Evolutionary conservation across 345 rosid species (phyloP).

Genomic region (Cardamine chenopodiifolia): DNA sequence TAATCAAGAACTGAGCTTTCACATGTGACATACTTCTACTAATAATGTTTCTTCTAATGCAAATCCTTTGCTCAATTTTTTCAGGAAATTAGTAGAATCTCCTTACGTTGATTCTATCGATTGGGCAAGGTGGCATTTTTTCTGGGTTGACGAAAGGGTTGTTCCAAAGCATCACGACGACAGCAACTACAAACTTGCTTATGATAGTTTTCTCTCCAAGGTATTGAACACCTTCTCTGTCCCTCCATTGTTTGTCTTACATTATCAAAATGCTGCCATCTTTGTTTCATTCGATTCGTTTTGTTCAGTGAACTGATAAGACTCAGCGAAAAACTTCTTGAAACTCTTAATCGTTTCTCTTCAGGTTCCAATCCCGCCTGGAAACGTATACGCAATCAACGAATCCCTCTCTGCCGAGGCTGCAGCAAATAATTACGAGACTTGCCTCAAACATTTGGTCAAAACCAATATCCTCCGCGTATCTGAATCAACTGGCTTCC

Average conservation of each 20-base stretch:
- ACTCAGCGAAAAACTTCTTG: background rate
- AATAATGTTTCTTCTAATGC: background rate
- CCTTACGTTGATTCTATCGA: conserved; percentile 71
- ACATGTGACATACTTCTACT: background rate
- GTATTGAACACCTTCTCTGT: conserved; percentile 36
- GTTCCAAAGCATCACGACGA: conserved; percentile 87
- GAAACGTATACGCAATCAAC: conserved; percentile 72
- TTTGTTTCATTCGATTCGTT: background rate
- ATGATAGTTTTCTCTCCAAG: conserved; percentile 68
- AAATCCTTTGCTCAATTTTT: conserved; percentile 1
- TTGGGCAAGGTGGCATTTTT: conserved; percentile 91
- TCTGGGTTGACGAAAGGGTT: conserved; percentile 95
- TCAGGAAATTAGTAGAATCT: conserved; percentile 66
- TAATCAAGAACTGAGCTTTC: conserved; percentile 21
- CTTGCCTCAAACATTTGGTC: conserved; percentile 67
- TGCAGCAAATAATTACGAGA: conserved; percentile 88
- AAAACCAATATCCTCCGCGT: conserved; percentile 40
- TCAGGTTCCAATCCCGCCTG: conserved; percentile 69
- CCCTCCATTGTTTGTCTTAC: background rate
- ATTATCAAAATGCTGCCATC: background rate
- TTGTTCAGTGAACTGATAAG: background rate
- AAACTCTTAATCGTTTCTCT: background rate
- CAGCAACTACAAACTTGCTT: conserved; percentile 87
- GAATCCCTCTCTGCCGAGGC: conserved; percentile 76
- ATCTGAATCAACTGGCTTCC: conserved; percentile 63